A percentile compares a stretch with the other conserved stretches of the same genome.
These are phyloP conservation scores for Waltergamsia citrina DNA, from an alignment of 2,329 filamentous ascomycete genomes.

Conservation along the genomic window DNA sequence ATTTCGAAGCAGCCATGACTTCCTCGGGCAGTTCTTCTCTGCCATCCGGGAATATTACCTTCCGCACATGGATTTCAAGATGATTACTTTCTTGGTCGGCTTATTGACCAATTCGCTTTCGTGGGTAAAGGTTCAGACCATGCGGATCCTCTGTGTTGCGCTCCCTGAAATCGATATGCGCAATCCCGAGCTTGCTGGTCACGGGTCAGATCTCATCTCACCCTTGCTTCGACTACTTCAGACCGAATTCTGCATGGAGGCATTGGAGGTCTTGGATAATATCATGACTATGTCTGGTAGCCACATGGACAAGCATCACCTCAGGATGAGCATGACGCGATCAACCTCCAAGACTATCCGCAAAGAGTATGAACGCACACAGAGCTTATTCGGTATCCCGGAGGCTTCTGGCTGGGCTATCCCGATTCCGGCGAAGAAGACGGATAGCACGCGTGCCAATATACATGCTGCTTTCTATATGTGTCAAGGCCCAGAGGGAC, in stretches of 20 bases:
- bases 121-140: conserved; percentile 89
- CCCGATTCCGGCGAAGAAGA: conserved; percentile 83
- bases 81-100: conserved; percentile 83
- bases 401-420: conserved; percentile 96
- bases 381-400: conserved; percentile 93
- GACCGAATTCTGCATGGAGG: conserved; percentile 89
- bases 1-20: conserved; percentile 62
- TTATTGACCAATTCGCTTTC: conserved; percentile 79
- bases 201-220: conserved; percentile 91
- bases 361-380: conserved; percentile 90
- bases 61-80: conserved; percentile 71
- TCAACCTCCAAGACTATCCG: conserved; percentile 75
- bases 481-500: conserved; percentile 61
- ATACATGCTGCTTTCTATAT: conserved; percentile 96
- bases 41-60: conserved; percentile 73
- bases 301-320: conserved; percentile 85
- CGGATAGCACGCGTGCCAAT: conserved; percentile 76
- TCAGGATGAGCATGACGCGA: conserved; percentile 97
- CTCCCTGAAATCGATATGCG: conserved; percentile 91
- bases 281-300: conserved; percentile 92
- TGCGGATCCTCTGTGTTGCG: conserved; percentile 77
- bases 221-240: conserved; percentile 82
- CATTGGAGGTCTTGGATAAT: conserved; percentile 82
- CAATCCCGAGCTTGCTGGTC: conserved; percentile 77
- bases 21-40: conserved; percentile 63